A percentile compares a stretch with the other conserved stretches of the same genome.
Evolutionary conservation across 768 basidiomycete genomes (phyloP).

Genomic region (Podaxis sp.): DNA sequence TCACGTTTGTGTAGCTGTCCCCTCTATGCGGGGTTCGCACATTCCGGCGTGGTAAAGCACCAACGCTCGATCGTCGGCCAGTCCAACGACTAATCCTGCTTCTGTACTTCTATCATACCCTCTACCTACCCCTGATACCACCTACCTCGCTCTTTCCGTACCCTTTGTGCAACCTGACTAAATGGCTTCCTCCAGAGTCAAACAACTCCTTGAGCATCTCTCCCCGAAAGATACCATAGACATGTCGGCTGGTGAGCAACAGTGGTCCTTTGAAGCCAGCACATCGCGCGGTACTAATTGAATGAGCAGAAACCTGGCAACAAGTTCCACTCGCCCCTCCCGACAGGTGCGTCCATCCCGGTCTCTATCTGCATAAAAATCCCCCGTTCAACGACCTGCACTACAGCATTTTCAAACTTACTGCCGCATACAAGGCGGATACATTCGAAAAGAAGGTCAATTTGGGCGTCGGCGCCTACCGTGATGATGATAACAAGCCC

Average conservation of each 20-base stretch:
- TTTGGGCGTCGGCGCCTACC: constrained; percentile 89
- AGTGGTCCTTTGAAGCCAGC: constrained; percentile 1
- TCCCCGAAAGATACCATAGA: constrained; percentile 21
- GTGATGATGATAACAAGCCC: constrained; percentile 82
- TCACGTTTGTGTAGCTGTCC: background rate
- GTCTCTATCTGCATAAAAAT: background rate
- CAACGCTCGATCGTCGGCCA: background rate
- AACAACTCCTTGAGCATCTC: constrained; percentile 57
- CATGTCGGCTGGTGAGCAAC: constrained; percentile 52
- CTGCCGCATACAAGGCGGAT: constrained; percentile 85
- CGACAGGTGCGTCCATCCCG: constrained; percentile 52
- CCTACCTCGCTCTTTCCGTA: background rate
- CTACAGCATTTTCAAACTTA: constrained; percentile 83
- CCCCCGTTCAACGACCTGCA: constrained; percentile 4
- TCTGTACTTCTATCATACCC: background rate
- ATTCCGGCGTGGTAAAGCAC: background rate
- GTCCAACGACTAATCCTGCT: background rate
- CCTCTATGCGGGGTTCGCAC: background rate
- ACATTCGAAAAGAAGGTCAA: constrained; percentile 76
- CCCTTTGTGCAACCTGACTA: constrained; percentile 12
- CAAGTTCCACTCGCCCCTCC: constrained; percentile 79
- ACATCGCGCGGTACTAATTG: constrained; percentile 12
- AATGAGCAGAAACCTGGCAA: constrained; percentile 62
- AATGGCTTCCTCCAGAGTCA: constrained; percentile 52
- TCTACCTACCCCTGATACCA: background rate